Evolutionary conservation across 768 basidiomycete species (phyloP).

Genomic region (Suillus discolor): DNA sequence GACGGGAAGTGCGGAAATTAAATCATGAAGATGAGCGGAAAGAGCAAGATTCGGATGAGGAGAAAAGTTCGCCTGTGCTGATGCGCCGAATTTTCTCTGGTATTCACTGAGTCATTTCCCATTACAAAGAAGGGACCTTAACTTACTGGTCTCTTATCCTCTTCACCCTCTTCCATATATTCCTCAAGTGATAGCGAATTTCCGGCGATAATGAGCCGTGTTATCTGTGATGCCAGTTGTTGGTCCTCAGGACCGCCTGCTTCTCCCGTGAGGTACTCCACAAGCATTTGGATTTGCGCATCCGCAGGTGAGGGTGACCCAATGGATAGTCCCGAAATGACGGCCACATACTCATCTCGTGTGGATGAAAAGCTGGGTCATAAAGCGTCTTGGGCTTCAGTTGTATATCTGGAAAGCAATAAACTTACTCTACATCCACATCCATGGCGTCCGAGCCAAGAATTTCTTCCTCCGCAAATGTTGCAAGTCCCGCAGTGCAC

Average conservation of each 20-base stretch:
- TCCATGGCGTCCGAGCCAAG: constrained; percentile 53
- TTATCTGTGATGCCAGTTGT: constrained; percentile 66
- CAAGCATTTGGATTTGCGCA: constrained; percentile 81
- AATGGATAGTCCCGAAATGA: constrained; percentile 84
- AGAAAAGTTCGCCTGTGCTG: constrained; percentile 56
- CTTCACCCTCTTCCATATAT: constrained; percentile 34
- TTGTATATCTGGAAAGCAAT: not conserved
- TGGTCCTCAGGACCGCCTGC: constrained; percentile 70
- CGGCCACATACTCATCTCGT: constrained; percentile 77
- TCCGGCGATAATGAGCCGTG: constrained; percentile 86
- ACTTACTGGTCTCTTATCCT: constrained; percentile 62
- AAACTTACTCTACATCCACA: constrained; percentile 59
- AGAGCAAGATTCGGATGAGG: constrained; percentile 74
- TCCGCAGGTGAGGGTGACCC: constrained; percentile 65
- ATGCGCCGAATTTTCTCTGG: constrained; percentile 70
- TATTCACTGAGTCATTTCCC: constrained; percentile 18
- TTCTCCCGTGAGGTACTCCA: constrained; percentile 89
- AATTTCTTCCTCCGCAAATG: constrained; percentile 35
- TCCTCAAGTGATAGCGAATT: constrained; percentile 72
- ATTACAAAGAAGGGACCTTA: constrained; percentile 10
- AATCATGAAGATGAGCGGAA: constrained; percentile 70
- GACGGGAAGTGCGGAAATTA: constrained; percentile 77
- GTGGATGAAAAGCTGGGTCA: constrained; percentile 19
- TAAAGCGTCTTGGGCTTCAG: not conserved
- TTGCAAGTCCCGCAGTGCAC: constrained; percentile 83